A percentile compares a stretch with the other conserved stretches of the same genome.
Conservation (phyloP, 371 early-diverging fungal species). For the Fennellomyces sp. region DNA sequence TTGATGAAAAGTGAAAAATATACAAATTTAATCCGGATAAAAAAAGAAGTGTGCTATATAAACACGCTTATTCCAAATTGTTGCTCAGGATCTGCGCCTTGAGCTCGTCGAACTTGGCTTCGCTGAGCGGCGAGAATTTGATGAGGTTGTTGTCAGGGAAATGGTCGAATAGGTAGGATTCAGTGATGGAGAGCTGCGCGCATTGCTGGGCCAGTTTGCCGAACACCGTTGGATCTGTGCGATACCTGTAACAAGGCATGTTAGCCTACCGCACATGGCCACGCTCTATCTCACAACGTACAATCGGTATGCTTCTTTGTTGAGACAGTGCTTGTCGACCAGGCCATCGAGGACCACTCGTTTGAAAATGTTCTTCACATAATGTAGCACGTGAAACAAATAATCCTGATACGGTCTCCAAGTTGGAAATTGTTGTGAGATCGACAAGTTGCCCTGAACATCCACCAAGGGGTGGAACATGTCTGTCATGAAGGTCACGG, state of each 20-base stretch:
- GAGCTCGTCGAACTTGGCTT: constrained; percentile 55
- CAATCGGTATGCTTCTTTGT: constrained; percentile 76
- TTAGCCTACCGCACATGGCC: not conserved
- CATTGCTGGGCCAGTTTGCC: constrained; percentile 79
- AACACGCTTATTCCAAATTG: not conserved
- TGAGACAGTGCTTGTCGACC: constrained; percentile 69
- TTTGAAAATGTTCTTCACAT: constrained; percentile 85
- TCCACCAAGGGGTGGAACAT: constrained; percentile 98
- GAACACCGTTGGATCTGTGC: constrained; percentile 70
- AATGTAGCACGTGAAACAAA: constrained; percentile 83
- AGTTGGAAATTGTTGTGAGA: constrained; percentile 77
- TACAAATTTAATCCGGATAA: not conserved
- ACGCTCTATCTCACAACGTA: constrained; percentile 29
- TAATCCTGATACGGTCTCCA: constrained; percentile 87
- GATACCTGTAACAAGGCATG: constrained; percentile 39
- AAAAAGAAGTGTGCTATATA: not conserved
- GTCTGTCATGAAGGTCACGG: constrained; percentile 86
- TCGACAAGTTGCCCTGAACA: constrained; percentile 61
- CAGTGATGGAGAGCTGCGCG: constrained; percentile 77
- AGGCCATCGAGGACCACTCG: constrained; percentile 72
- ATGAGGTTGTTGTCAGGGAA: constrained; percentile 63
- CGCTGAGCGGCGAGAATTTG: constrained; percentile 58
- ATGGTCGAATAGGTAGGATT: constrained; percentile 69
- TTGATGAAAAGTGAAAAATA: not conserved
- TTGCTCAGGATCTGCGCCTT: constrained; percentile 52